Conservation (phyloP, 2,329 filamentous ascomycete species). For the Coniosporium tulheliwenetii region DNA sequence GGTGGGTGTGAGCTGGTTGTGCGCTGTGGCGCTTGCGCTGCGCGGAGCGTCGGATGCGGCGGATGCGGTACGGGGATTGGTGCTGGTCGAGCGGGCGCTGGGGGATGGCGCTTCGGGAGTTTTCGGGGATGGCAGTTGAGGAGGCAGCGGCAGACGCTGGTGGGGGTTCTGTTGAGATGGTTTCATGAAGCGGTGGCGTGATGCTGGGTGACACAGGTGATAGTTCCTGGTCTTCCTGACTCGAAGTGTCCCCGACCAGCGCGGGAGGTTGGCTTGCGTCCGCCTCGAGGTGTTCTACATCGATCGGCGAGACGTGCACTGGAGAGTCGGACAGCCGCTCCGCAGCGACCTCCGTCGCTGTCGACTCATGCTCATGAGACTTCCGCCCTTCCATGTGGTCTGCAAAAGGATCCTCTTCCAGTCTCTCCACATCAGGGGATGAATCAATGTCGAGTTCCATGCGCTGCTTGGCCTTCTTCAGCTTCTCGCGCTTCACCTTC, state of each 20-base stretch:
- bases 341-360: slow-evolving; percentile 10
- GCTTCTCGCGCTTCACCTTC: slow-evolving; percentile 39
- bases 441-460: slow-evolving; percentile 56
- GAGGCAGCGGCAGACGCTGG: slow-evolving; percentile 5
- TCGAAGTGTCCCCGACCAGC: slow-evolving; percentile 55
- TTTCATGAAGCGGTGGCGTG: slow-evolving; percentile 17
- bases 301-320: slow-evolving; percentile 27
- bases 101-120: slow-evolving; percentile 1
- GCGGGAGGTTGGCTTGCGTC: slow-evolving; percentile 38
- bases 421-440: slow-evolving; percentile 30
- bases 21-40: slow-evolving; percentile 2
- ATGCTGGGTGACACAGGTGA: slow-evolving; percentile 19
- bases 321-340: slow-evolving; percentile 51
- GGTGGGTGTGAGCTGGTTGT: slow-evolving; percentile 1
- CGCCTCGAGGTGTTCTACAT: slow-evolving; percentile 5
- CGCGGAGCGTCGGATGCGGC: slow-evolving; percentile 10
- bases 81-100: slow-evolving; percentile 8
- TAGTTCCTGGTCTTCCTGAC: slow-evolving; percentile 39
- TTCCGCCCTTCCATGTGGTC: slow-evolving; percentile 15
- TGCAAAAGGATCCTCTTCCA: slow-evolving; percentile 22
- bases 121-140: background rate
- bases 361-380: slow-evolving; percentile 14
- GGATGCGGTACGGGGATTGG: slow-evolving; percentile 2
- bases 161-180: slow-evolving; percentile 4
- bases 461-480: slow-evolving; percentile 43